Percentiles rank a stretch among this genome's conserved stretches.
Evolutionary conservation across 345 rosid species (phyloP).

Genomic region (Boechera retrofracta): DNA sequence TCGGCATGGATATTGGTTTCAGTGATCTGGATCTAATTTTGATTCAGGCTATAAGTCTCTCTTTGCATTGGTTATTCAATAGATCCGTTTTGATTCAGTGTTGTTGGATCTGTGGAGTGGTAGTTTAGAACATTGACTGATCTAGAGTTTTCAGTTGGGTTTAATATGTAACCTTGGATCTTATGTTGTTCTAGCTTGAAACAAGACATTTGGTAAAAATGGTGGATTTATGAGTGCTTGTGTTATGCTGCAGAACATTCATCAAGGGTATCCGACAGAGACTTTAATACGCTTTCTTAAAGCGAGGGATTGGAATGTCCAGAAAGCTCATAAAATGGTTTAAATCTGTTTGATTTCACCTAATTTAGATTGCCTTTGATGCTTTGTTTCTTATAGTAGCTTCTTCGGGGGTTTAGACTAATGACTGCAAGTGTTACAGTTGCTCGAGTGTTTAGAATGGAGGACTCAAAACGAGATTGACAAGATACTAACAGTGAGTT

Average conservation of each 20-base stretch:
- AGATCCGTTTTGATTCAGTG: slow-evolving; percentile 6
- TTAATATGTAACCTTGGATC: background rate
- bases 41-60: background rate
- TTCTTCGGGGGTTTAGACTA: slow-evolving; percentile 14
- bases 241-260: slow-evolving; percentile 68
- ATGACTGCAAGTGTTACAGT: slow-evolving; percentile 56
- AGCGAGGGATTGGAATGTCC: slow-evolving; percentile 92
- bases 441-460: slow-evolving; percentile 83
- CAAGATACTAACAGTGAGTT: slow-evolving; percentile 66
- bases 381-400: slow-evolving; percentile 10
- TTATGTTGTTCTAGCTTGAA: slow-evolving; percentile 15
- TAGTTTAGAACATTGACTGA: background rate
- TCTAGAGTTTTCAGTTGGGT: slow-evolving; percentile 2
- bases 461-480: slow-evolving; percentile 84
- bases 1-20: slow-evolving; percentile 3
- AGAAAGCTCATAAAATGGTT: slow-evolving; percentile 92
- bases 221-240: slow-evolving; percentile 5
- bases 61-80: slow-evolving; percentile 9
- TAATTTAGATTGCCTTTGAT: slow-evolving; percentile 1
- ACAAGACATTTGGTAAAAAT: background rate
- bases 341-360: slow-evolving; percentile 9
- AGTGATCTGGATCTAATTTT: slow-evolving; percentile 30
- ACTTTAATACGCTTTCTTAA: slow-evolving; percentile 77
- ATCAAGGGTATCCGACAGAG: slow-evolving; percentile 83
- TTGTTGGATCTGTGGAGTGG: slow-evolving; percentile 36